Percentiles rank a stretch among this genome's conserved stretches.
phyloP scores from a whole-genome alignment of 257 asterid species.

The Solanum etuberosum region DNA sequence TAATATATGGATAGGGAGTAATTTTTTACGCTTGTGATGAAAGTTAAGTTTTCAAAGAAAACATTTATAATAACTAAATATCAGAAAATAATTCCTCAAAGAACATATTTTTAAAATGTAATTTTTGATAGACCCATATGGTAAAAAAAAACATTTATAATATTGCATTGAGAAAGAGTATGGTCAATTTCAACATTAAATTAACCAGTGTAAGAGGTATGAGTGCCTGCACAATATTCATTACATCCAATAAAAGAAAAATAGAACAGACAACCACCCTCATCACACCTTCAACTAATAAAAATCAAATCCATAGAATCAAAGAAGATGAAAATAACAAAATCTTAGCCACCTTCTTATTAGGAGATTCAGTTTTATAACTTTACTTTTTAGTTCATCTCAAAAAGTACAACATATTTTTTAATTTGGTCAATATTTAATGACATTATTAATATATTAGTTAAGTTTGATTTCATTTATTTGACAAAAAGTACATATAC shows the following conservation, averaged over 20 bases:
- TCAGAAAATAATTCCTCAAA: neutral
- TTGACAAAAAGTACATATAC: neutral
- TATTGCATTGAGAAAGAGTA: neutral
- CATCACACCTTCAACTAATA: neutral
- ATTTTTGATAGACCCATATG: neutral
- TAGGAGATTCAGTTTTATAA: neutral
- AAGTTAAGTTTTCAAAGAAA: neutral
- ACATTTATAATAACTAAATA: neutral
- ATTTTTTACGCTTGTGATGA: neutral
- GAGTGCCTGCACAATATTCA: neutral
- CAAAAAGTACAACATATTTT: fast-evolving
- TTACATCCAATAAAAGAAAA: neutral
- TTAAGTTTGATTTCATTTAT: too few species aligned
- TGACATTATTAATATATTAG: too few species aligned
- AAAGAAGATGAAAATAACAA: neutral
- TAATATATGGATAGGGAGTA: neutral
- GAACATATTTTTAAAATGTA: neutral
- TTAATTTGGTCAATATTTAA: too few species aligned
- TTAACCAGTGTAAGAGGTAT: neutral
- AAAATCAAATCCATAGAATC: neutral
- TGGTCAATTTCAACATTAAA: neutral
- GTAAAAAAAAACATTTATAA: neutral
- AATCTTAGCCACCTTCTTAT: neutral
- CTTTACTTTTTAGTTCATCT: neutral
- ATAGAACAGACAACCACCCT: neutral